A percentile compares a stretch with the other conserved stretches of the same genome.
Evolutionary conservation across 108 stramenopile genomes (phyloP).

Genomic region (Chaetoceros tenuissimus): DNA sequence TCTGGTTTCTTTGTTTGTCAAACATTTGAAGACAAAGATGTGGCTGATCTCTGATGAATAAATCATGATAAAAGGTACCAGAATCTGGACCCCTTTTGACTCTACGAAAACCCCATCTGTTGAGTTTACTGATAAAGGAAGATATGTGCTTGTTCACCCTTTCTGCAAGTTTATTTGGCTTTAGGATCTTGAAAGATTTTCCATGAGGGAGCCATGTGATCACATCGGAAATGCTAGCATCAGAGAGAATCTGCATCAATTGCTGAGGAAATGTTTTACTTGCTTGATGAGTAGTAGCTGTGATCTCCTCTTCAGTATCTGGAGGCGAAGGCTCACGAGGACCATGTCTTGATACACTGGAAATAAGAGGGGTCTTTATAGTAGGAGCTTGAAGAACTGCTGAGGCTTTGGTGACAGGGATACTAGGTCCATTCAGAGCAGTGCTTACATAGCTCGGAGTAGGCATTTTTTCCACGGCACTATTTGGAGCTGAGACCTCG

Average conservation of each 20-base stretch:
- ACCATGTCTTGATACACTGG: no score
- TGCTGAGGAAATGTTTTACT: constrained; percentile 66
- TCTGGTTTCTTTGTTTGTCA: neutral
- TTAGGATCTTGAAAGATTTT: constrained; percentile 58
- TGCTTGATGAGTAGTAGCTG: neutral
- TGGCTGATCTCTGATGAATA: constrained; percentile 14
- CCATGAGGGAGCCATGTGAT: constrained; percentile 79
- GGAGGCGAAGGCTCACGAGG: neutral
- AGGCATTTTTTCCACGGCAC: no score
- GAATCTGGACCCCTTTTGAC: constrained; percentile 8
- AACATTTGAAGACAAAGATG: constrained; percentile 8
- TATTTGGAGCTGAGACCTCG: no score
- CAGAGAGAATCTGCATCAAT: constrained; percentile 53
- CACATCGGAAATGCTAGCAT: constrained; percentile 42
- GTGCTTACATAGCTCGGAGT: no score
- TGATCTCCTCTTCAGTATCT: neutral
- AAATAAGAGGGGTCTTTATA: no score
- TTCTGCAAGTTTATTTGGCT: constrained; percentile 65
- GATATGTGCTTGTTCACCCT: constrained; percentile 51
- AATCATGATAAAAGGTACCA: constrained; percentile 19
- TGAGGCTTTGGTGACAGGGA: no score
- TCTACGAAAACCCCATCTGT: constrained; percentile 20
- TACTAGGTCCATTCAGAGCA: no score
- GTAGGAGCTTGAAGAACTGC: no score
- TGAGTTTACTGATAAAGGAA: constrained; percentile 22